Percentiles rank a stretch among this genome's conserved stretches.
Conservation (phyloP, 306 rosid genomes). For the Mimosa pudica region DNA sequence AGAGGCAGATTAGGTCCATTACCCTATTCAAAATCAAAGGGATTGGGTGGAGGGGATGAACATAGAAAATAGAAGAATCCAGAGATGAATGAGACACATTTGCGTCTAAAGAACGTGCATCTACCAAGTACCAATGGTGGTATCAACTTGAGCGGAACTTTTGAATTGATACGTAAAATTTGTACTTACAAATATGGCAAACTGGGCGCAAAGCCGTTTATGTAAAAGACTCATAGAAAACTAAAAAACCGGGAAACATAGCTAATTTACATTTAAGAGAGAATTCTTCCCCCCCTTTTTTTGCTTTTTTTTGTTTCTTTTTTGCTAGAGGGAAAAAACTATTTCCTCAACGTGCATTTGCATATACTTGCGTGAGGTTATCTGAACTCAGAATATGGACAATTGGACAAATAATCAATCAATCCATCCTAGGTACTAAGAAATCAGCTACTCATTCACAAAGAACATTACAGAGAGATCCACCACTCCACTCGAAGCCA, state of each 20-base stretch:
- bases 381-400: conserved; percentile 12
- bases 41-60: too few relatives aligned
- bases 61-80: too few relatives aligned
- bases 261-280: neutral
- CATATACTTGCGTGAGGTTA: neutral
- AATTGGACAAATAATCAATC: neutral
- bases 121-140: too few relatives aligned
- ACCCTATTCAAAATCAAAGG: too few relatives aligned
- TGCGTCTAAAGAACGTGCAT: too few relatives aligned
- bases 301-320: too few relatives aligned
- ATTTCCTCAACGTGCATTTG: neutral
- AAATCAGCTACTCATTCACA: neutral
- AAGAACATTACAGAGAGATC: neutral
- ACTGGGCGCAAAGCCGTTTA: neutral
- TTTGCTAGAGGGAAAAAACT: neutral
- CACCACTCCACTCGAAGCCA: neutral
- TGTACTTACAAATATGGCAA: conserved; percentile 13
- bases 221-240: neutral
- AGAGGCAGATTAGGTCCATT: too few relatives aligned
- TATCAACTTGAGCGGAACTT: too few relatives aligned
- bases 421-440: conserved; percentile 3
- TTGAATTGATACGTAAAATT: neutral
- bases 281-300: too few relatives aligned
- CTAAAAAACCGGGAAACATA: neutral
- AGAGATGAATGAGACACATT: too few relatives aligned